Evolutionary conservation across 192 early-diverging fungal species (phyloP), one percentile per base, ranked within the genome.

Genomic region (Mortierella alpina): DNA sequence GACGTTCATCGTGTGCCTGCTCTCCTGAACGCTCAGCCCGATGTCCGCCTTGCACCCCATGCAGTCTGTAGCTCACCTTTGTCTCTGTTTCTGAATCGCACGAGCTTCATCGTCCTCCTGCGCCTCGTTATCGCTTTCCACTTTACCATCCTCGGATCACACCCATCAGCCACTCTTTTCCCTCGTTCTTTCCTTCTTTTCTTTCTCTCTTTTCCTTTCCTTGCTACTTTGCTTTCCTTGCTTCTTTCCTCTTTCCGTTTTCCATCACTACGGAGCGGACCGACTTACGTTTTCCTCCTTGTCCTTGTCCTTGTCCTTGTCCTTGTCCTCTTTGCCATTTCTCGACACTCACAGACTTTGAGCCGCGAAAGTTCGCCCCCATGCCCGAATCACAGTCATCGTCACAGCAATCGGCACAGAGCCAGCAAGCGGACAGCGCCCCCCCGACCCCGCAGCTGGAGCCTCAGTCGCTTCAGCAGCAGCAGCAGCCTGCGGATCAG

Each of bases 321-420:
- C 41, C 17, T 31, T 39, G 42, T 44, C 39, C 22, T 18, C 55
- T 12, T 49, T 18, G 10, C 45, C 45, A 46, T 20, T 12, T 46
- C 23, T 18, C 15, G 41, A 68, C 66, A 42, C 18, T 58, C 40
- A 39, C 59, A 77, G 54, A 69, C 62, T 70, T 77, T 58, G 67
- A 72, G 17, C 69, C 70, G 3, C 44, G 77, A 68, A 80, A 80
- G 55, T 80, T 80, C 51, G 44, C 64, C 6, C 60, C 67, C 45
- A 68, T 73, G 66, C 46, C 73, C 18, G 73, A 68, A 0, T 74
- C 72, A 52, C 72, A 47, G 17, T 31, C 31, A 31, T 31, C 69
- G 39, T 53, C 53, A 57, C 70, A 72, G 44, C 70, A 72, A 40
- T 18, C 41, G 12, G 46, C 66, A 47, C 66, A 68, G 46, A 14